phyloP scores from a whole-genome alignment of 2,329 filamentous ascomycete species.

The Exophiala phaeomuriformis region DNA sequence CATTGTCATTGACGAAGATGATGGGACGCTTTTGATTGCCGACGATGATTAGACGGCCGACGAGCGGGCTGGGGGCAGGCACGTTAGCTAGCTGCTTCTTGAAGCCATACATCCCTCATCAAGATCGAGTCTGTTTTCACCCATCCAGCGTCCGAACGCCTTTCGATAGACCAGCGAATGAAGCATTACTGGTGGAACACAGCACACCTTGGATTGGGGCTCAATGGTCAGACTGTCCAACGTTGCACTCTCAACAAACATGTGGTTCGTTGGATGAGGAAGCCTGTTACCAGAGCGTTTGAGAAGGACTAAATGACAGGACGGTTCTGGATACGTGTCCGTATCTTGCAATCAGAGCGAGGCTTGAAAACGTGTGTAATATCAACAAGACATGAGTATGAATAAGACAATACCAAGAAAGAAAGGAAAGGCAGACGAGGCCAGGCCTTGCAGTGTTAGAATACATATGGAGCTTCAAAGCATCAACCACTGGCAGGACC shows the following conservation, averaged over 20 bases:
- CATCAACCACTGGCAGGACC: too few relatives aligned
- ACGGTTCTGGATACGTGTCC: not conserved
- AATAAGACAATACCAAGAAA: not conserved
- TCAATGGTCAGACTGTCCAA: too few relatives aligned
- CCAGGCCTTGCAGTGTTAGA: not conserved
- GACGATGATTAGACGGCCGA: constrained; percentile 5
- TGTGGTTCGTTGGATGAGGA: too few relatives aligned
- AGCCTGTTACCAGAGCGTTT: too few relatives aligned
- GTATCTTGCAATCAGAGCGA: not conserved
- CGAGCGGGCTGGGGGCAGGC: not conserved
- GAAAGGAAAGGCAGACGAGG: not conserved
- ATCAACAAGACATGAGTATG: not conserved
- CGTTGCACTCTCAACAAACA: too few relatives aligned
- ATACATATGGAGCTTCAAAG: not conserved
- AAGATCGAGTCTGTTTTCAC: too few relatives aligned
- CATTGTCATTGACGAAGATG: constrained; percentile 20
- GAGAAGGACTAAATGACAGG: not conserved
- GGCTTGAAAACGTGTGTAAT: not conserved
- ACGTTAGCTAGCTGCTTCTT: too few relatives aligned
- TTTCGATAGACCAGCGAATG: too few relatives aligned
- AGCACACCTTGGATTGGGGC: too few relatives aligned
- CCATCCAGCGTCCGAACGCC: too few relatives aligned
- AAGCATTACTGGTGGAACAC: too few relatives aligned
- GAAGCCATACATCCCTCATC: too few relatives aligned
- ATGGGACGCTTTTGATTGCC: constrained; percentile 23